Evolutionary conservation across 768 basidiomycete species (phyloP), one percentile per base, ranked within the genome.

Genomic region (Lactarius akahatsu): DNA sequence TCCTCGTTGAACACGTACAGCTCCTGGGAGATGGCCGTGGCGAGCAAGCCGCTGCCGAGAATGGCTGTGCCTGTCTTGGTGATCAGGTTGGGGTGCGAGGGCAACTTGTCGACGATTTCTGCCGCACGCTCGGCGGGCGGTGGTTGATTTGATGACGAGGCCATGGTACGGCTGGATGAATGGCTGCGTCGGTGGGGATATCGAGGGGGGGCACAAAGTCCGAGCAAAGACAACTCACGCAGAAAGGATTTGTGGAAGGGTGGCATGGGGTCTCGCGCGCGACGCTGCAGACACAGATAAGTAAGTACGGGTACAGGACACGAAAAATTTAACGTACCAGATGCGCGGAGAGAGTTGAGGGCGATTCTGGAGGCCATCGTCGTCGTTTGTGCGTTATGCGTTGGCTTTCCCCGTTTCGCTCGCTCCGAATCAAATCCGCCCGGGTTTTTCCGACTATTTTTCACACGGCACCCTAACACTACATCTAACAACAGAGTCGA

Each of bases 1-100:
- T 98, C 97, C 78, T 98, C 96, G 77, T 97, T 97, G 74, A 96
- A 86, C 67, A 99, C 96, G 74, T 98, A 98, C 59, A 98, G 87
- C 79, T 99, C 96, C 76, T 94, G 91, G 16, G 94, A 96, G 79
- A 98, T 95, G 74, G 95, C 96, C 7, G 94, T 85, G 18, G 96
- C 96, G 63, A 89, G 80, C 67, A 92, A 81, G 73, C 92, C 94
- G 18, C 93, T 92, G 74, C 94, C 94, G 62, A 98, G 87, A 74
- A 98, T 82, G 73, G 94, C 90, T 61, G 91, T 86, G 69, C 95
- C 94, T 55, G 95, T 96, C 82, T 99, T 99, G 76, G 94, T 94
- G 82, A 96, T 83, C 78, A 97, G 83, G 75, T 87, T 89, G 30
- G 86, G 94, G 72, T 87, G 95, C 64, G 86, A 91, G 23, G 91